Evolutionary conservation across 2,329 filamentous ascomycete species (phyloP).

Genomic region (Aspergillus eucalypticola): DNA sequence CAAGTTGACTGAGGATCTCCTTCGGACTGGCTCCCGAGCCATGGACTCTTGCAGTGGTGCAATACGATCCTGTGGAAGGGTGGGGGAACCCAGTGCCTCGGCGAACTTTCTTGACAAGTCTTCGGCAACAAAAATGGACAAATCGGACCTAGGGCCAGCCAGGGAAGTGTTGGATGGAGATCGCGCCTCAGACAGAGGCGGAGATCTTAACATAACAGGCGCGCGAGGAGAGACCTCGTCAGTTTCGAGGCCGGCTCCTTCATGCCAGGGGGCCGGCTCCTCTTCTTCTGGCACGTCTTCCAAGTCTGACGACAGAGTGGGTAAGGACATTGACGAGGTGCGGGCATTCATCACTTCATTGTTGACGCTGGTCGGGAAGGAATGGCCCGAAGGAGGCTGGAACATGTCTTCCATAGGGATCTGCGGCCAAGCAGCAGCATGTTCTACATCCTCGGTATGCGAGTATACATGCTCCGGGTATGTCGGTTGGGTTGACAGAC

Average conservation of each 20-base stretch:
- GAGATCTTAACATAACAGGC: conserved; percentile 20
- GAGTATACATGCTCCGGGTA: conserved; percentile 36
- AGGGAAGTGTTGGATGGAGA: conserved; percentile 12
- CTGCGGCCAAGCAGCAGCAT: conserved; percentile 17
- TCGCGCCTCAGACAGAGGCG: conserved; percentile 10
- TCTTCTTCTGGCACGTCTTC: conserved; percentile 51
- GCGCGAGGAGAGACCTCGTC: conserved; percentile 21
- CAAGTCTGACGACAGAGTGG: conserved; percentile 41
- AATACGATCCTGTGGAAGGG: conserved; percentile 31
- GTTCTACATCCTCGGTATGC: conserved; percentile 17
- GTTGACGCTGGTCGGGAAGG: conserved; percentile 46
- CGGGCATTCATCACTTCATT: conserved; percentile 38
- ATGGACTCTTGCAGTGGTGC: conserved; percentile 20
- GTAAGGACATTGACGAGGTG: conserved; percentile 46
- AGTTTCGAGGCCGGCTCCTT: conserved; percentile 30
- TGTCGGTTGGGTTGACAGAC: conserved; percentile 31
- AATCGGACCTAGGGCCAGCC: conserved; percentile 28
- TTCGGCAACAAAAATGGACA: conserved; percentile 34
- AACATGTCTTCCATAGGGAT: conserved; percentile 32
- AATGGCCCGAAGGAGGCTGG: conserved; percentile 35
- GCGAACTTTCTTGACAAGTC: conserved; percentile 44
- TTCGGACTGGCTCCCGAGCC: conserved; percentile 17
- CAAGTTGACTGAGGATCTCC: conserved; percentile 18
- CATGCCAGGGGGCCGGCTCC: conserved; percentile 37
- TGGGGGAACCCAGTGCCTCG: conserved; percentile 48